Evolutionary conservation across 1,139 yeast species (phyloP), one percentile per base, ranked within the genome.

Genomic region (Geotrichum carabidarum): DNA sequence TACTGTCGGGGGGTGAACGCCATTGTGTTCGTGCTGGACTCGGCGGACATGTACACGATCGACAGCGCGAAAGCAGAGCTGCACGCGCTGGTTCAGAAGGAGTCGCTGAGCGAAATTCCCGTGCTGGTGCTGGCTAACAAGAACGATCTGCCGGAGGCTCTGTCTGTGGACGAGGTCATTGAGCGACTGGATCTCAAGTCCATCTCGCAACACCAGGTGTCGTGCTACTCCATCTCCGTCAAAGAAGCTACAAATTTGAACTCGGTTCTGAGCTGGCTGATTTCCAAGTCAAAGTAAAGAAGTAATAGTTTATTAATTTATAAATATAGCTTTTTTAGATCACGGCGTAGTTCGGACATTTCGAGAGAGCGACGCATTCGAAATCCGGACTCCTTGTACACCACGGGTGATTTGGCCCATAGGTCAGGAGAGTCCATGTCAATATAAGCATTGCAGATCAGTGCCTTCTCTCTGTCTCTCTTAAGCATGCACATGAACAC

Each of bases 1-100:
- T 71, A 71, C 57, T 71, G 75, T 56, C 65, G 70, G 50, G 74
- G 73, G 8, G 73, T 69, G 50, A 67, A 67, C 52, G 74, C 74
- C 17, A 71, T 71, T 30, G 66, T 71, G 63, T 70, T 71, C 58
- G 70, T 71, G 15, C 67, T 71, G 18, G 75, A 71, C 57, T 61
- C 72, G 0, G 73, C 75, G 8, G 74, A 70, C 58, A 55, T 59
- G 27, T 55, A 64, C 38, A 63, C 66, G 14, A 45, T 69, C 14
- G 66, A 62, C 14, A 59, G 65, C 37, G 73, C 73, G 22, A 65
- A 65, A 50, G 57, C 57, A 41, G 74, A 72, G 53, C 60, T 71
- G 48, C 71, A 69, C 49, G 61, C 64, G 11, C 63, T 71, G 30
- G 59, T 69, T 37, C 57, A 64, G 11, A 63, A 63, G 48, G 71